These are phyloP conservation scores for Stemphylium lycopersici DNA, from an alignment of 2,329 filamentous ascomycete species.

Conservation along the genomic window DNA sequence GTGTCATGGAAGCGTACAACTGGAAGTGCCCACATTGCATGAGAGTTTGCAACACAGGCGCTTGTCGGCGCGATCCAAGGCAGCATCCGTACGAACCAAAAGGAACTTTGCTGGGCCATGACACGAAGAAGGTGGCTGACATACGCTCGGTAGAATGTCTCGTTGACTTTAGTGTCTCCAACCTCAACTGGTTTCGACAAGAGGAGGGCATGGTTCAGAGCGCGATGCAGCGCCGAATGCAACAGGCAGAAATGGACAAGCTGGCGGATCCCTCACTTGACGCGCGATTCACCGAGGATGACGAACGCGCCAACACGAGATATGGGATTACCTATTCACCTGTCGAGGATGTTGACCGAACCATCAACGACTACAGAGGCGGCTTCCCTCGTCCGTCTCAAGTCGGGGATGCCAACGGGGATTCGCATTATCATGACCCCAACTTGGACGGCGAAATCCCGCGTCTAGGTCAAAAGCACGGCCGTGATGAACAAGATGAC, in stretches of 20 bases:
- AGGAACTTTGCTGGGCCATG: slow-evolving; percentile 85
- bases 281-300: slow-evolving; percentile 52
- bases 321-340: slow-evolving; percentile 54
- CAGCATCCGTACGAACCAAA: slow-evolving; percentile 84
- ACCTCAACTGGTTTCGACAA: slow-evolving; percentile 79
- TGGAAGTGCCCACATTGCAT: slow-evolving; percentile 92
- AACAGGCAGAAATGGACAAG: slow-evolving; percentile 61
- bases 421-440: slow-evolving; percentile 34
- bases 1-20: slow-evolving; percentile 76
- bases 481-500: slow-evolving; percentile 35
- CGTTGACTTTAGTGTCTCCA: slow-evolving; percentile 89
- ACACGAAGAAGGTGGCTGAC: slow-evolving; percentile 89
- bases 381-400: slow-evolving; percentile 4
- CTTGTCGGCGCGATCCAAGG: slow-evolving; percentile 72
- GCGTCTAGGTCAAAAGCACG: slow-evolving; percentile 41
- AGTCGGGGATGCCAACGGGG: slow-evolving; percentile 19
- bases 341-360: slow-evolving; percentile 30
- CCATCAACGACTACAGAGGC: slow-evolving; percentile 34
- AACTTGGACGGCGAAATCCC: slow-evolving; percentile 36
- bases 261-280: slow-evolving; percentile 53
- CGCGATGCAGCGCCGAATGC: slow-evolving; percentile 56
- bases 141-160: slow-evolving; percentile 87
- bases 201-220: slow-evolving; percentile 52
- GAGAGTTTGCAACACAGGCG: slow-evolving; percentile 84
- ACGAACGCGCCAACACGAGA: slow-evolving; percentile 45